Percentiles rank a stretch among this genome's conserved stretches.
These are phyloP conservation scores for Sporothrix protearum DNA, from an alignment of 2,329 filamentous ascomycete species.

Conservation along the genomic window DNA sequence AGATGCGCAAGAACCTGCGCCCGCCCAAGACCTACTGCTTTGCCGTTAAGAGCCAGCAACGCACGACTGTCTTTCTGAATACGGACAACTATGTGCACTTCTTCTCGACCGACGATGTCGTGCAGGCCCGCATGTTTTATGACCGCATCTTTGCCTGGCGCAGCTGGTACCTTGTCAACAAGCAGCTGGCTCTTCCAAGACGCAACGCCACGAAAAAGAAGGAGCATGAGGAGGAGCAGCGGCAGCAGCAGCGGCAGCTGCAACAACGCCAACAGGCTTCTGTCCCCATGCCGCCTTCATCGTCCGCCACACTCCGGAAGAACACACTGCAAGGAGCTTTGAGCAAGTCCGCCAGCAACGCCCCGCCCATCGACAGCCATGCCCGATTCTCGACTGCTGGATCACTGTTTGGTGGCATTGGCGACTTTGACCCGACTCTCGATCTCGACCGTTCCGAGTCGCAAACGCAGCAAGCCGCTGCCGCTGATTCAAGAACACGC, in stretches of 20 bases:
- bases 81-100: constrained; percentile 88
- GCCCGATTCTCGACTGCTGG: constrained; percentile 44
- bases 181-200: constrained; percentile 46
- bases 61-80: constrained; percentile 75
- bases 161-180: constrained; percentile 84
- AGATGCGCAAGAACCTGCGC: constrained; percentile 67
- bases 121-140: constrained; percentile 66
- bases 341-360: constrained; percentile 3
- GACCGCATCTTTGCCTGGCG: constrained; percentile 74
- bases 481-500: not conserved
- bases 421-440: constrained; percentile 64
- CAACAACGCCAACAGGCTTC: constrained; percentile 29
- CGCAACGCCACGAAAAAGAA: not conserved
- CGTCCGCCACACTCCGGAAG: constrained; percentile 13
- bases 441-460: constrained; percentile 55
- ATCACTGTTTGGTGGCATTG: constrained; percentile 57
- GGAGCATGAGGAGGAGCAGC: not conserved
- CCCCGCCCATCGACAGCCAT: constrained; percentile 35
- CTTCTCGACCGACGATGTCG: constrained; percentile 74
- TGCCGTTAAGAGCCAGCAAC: constrained; percentile 89
- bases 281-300: constrained; percentile 30
- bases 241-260: constrained; percentile 28
- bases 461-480: not conserved
- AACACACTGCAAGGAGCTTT: constrained; percentile 37
- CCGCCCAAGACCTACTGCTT: constrained; percentile 83